phyloP scores from a whole-genome alignment of 2,329 filamentous ascomycete species.

The Dothideomycetes sp. region DNA sequence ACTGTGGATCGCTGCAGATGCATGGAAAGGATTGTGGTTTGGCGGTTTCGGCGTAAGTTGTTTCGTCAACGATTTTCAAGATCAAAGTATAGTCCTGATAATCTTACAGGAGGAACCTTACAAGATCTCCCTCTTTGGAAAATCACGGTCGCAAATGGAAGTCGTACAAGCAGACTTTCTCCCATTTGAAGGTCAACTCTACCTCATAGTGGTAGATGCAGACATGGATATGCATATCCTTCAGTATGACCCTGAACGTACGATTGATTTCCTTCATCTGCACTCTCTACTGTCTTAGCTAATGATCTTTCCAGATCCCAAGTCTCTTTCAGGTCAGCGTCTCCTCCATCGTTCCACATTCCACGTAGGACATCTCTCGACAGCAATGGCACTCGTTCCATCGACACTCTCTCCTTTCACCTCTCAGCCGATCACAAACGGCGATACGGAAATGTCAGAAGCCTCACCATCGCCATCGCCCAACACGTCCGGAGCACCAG shows the following conservation, averaged over 20 bases:
- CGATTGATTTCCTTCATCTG: conserved; percentile 19
- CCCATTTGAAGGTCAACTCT: conserved; percentile 72
- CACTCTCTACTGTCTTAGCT: not conserved
- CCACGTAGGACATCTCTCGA: conserved; percentile 69
- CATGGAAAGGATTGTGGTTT: conserved; percentile 90
- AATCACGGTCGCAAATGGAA: conserved; percentile 67
- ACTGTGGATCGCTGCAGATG: conserved; percentile 78
- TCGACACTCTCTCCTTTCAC: conserved; percentile 42
- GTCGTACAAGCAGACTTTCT: conserved; percentile 77
- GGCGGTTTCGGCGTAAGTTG: conserved; percentile 66
- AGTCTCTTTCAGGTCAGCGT: conserved; percentile 79
- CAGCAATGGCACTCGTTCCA: conserved; percentile 65
- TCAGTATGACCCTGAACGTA: conserved; percentile 91
- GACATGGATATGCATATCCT: conserved; percentile 80
- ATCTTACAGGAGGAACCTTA: conserved; percentile 70
- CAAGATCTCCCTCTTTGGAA: conserved; percentile 85
- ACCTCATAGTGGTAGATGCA: conserved; percentile 71
- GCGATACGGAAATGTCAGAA: conserved; percentile 8
- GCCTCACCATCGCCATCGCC: conserved; percentile 11
- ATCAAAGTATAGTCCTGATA: not conserved
- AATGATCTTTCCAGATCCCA: conserved; percentile 55
- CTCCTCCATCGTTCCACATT: conserved; percentile 83
- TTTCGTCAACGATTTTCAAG: not conserved
- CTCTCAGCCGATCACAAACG: conserved; percentile 23
- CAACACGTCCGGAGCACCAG: conserved; percentile 15